phyloP scores from a whole-genome alignment of 371 early-diverging fungal species.

The Mortierella sp. region DNA sequence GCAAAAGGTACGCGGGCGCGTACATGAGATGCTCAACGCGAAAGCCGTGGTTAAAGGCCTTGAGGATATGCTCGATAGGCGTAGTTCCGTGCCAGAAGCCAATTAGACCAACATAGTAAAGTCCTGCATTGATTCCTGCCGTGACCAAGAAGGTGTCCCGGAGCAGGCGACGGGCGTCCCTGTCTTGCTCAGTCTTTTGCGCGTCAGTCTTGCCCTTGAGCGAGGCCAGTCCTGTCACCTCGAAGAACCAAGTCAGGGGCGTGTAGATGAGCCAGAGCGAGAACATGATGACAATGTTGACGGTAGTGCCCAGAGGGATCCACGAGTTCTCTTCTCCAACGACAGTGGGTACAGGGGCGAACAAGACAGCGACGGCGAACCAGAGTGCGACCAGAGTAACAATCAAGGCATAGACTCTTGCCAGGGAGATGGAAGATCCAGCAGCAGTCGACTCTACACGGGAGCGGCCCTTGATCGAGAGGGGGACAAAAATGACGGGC shows the following conservation, averaged over 20 bases:
- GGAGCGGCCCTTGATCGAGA: constrained; percentile 7
- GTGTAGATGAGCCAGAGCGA: constrained; percentile 31
- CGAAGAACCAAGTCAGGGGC: constrained; percentile 16
- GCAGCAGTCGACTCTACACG: constrained; percentile 1
- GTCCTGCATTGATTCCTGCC: constrained; percentile 16
- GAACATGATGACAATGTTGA: constrained; percentile 1
- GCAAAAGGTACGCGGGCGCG: constrained; percentile 18
- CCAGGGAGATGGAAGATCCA: constrained; percentile 10
- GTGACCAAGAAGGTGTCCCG: not conserved
- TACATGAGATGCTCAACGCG: constrained; percentile 14
- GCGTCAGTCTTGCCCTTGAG: constrained; percentile 3
- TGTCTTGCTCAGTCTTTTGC: not conserved
- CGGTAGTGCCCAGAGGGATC: not conserved
- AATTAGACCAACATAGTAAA: not conserved
- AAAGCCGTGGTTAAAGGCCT: constrained; percentile 10
- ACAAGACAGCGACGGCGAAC: not conserved
- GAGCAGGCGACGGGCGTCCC: not conserved
- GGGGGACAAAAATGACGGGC: constrained; percentile 18
- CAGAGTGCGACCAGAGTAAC: not conserved
- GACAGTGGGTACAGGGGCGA: constrained; percentile 3
- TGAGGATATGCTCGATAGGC: constrained; percentile 2
- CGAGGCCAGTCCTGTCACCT: not conserved
- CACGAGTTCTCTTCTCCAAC: constrained; percentile 10
- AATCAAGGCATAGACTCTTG: constrained; percentile 20
- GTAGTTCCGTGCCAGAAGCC: constrained; percentile 16